Percentiles rank a stretch among this genome's conserved stretches.
Evolutionary conservation across 805 yeast genomes (phyloP).

Genomic region (Lipomyces starkeyi): DNA sequence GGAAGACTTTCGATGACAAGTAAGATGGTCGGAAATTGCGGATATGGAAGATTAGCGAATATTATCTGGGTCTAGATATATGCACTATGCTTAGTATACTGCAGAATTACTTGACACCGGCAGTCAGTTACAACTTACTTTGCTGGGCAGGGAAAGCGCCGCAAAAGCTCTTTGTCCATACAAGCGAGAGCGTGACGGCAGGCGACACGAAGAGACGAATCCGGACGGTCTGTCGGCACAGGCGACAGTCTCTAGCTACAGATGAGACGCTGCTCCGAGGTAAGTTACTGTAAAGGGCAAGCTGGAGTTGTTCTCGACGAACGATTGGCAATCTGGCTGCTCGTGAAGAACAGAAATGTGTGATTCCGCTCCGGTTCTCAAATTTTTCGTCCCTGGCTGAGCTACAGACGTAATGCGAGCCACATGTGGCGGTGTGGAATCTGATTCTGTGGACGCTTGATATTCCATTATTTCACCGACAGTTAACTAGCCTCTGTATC

Average conservation of each 20-base stretch:
- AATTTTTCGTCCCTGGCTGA: conserved; percentile 10
- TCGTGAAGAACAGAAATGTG: neutral
- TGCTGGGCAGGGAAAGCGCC: conserved; percentile 47
- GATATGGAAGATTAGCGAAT: neutral
- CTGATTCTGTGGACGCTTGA: neutral
- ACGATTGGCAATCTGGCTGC: neutral
- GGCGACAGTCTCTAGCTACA: neutral
- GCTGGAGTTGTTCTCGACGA: neutral
- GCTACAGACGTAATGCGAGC: conserved; percentile 13
- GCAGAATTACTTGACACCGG: neutral
- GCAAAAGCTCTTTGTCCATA: conserved; percentile 49
- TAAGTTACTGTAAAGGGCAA: neutral
- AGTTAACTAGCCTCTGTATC: neutral
- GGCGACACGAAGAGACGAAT: neutral
- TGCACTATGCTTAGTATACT: neutral
- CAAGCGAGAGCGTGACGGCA: conserved; percentile 21
- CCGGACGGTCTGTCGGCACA: neutral
- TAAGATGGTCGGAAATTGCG: neutral
- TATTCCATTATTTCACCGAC: neutral
- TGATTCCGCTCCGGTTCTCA: neutral
- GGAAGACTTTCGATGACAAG: neutral
- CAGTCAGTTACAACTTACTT: conserved; percentile 36
- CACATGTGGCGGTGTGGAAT: neutral
- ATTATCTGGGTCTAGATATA: conserved; percentile 25
- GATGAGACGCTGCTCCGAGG: neutral